phyloP scores from a whole-genome alignment of 768 basidiomycete species.

The Russula olivacea region DNA sequence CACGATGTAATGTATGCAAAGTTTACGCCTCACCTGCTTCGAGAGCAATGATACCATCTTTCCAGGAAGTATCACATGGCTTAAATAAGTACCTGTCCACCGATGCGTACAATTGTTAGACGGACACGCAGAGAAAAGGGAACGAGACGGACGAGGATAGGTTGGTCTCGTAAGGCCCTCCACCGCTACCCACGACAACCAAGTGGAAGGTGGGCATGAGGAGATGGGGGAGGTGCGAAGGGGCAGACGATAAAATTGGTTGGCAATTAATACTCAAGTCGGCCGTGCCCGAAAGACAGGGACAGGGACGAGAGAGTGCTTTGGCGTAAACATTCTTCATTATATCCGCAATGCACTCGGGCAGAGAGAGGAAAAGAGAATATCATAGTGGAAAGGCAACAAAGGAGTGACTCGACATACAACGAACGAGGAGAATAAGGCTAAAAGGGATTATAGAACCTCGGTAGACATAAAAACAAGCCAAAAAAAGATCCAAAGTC shows the following conservation, averaged over 20 bases:
- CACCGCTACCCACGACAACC: conserved; percentile 68
- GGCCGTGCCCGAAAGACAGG: not conserved
- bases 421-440: conserved; percentile 3
- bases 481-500: conserved; percentile 11
- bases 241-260: not conserved
- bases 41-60: conserved; percentile 73
- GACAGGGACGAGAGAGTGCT: conserved; percentile 4
- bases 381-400: conserved; percentile 6
- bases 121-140: conserved; percentile 7
- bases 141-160: conserved; percentile 63
- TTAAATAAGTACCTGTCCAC: conserved; percentile 80
- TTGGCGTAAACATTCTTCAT: not conserved
- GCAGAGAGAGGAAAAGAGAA: not conserved
- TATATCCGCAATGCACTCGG: not conserved
- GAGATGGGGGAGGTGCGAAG: not conserved
- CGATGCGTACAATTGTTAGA: conserved; percentile 15
- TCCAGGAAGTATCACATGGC: conserved; percentile 57
- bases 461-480: not conserved
- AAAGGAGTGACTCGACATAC: conserved; percentile 12
- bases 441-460: not conserved
- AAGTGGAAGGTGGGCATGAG: conserved; percentile 57
- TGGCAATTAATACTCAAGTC: conserved; percentile 10
- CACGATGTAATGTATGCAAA: not conserved
- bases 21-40: conserved; percentile 69
- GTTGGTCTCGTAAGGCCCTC: conserved; percentile 87